Evolutionary conservation across 2,329 filamentous ascomycete species (phyloP).

Genomic region (Alternaria postmessia): DNA sequence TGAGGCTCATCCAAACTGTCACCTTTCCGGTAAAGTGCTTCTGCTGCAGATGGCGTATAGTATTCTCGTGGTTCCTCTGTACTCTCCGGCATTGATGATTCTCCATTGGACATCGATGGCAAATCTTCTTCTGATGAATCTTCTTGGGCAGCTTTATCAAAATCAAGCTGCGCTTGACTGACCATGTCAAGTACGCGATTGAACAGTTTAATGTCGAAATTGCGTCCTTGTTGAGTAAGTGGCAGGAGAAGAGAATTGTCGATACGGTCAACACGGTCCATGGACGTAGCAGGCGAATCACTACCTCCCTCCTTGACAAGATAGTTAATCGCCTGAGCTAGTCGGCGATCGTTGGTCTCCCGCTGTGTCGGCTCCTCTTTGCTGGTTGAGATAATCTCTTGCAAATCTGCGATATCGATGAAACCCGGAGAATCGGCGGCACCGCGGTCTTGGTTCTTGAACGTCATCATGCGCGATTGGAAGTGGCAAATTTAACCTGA

Average conservation of each 20-base stretch:
- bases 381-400: conserved; percentile 10
- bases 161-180: conserved; percentile 26
- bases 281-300: conserved; percentile 28
- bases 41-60: not conserved
- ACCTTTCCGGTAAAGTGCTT: conserved; percentile 7
- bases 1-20: not conserved
- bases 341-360: conserved; percentile 30
- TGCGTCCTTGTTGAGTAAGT: conserved; percentile 20
- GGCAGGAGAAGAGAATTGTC: conserved; percentile 33
- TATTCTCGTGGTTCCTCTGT: conserved; percentile 18
- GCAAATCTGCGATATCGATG: conserved; percentile 13
- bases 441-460: not conserved
- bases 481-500: not conserved
- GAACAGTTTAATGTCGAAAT: conserved; percentile 34
- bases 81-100: conserved; percentile 4
- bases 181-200: conserved; percentile 30
- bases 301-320: conserved; percentile 30
- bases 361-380: conserved; percentile 11
- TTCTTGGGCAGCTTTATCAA: conserved; percentile 15
- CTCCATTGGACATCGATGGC: not conserved
- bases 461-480: conserved; percentile 13
- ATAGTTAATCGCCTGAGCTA: conserved; percentile 41
- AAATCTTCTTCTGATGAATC: not conserved
- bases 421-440: conserved; percentile 6
- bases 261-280: conserved; percentile 36